A percentile compares a stretch with the other conserved stretches of the same genome.
phyloP scores from a whole-genome alignment of 83 land plant genomes.

The Diphasiastrum complanatum region DNA sequence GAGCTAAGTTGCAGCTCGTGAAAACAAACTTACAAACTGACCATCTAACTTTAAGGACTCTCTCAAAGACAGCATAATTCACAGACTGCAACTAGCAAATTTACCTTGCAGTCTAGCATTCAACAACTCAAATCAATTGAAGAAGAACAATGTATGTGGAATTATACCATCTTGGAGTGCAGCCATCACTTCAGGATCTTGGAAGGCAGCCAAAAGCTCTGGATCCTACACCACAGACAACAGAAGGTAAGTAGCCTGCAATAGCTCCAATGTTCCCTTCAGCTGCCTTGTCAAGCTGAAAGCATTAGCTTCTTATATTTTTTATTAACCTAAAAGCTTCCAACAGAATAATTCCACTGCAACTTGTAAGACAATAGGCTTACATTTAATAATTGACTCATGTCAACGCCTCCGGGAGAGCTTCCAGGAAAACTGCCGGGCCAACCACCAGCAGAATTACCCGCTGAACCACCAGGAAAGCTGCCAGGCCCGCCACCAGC shows the following conservation, averaged over 20 bases:
- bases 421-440: conserved; percentile 71
- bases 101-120: too few species aligned
- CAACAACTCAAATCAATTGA: conserved; percentile 2
- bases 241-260: neutral
- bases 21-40: too few species aligned
- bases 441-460: conserved; percentile 59
- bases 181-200: conserved; percentile 80
- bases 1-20: too few species aligned
- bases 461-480: conserved; percentile 55
- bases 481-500: conserved; percentile 24
- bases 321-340: neutral
- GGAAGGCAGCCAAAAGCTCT: conserved; percentile 79
- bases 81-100: too few species aligned
- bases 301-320: neutral
- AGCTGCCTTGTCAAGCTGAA: neutral
- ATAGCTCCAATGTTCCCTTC: neutral
- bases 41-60: too few species aligned
- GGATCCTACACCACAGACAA: conserved; percentile 51
- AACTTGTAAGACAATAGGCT: conserved; percentile 18
- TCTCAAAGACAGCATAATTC: too few species aligned
- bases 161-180: conserved; percentile 91
- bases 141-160: neutral
- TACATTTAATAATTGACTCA: conserved; percentile 90
- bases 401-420: conserved; percentile 58
- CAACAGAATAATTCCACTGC: neutral